A percentile compares a stretch with the other conserved stretches of the same genome.
Conservation (phyloP, 495 filamentous ascomycete species). For the Niebla homalea region DNA sequence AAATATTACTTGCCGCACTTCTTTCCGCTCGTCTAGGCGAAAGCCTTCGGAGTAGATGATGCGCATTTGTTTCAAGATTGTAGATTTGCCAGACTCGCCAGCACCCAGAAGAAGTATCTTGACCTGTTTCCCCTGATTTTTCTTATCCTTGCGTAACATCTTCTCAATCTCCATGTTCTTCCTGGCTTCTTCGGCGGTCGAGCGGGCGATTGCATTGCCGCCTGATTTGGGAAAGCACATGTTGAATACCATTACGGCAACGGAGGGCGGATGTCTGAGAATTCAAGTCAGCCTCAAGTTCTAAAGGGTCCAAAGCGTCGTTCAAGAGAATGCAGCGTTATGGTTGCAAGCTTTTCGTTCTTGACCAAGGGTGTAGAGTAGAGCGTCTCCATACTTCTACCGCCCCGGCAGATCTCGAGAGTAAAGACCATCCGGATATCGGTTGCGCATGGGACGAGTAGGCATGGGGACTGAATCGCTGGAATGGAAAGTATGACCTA, state of each 20-base stretch:
- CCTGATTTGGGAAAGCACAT: conserved; percentile 20
- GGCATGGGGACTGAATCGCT: too few species aligned
- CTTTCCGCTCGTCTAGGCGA: conserved; percentile 76
- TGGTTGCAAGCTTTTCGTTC: too few species aligned
- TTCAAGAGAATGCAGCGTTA: too few species aligned
- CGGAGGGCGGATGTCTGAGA: not conserved
- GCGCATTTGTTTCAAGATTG: conserved; percentile 98
- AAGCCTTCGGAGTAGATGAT: conserved; percentile 93
- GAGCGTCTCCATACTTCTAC: too few species aligned
- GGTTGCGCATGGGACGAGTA: too few species aligned
- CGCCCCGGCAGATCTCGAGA: too few species aligned
- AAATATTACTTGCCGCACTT: conserved; percentile 91
- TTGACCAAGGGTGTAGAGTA: too few species aligned
- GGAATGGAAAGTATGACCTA: too few species aligned
- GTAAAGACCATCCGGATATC: too few species aligned
- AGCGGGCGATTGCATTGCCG: conserved; percentile 14
- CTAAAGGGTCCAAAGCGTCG: too few species aligned
- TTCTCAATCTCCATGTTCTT: conserved; percentile 59
- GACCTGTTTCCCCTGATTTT: conserved; percentile 62
- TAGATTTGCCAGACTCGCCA: conserved; percentile 96
- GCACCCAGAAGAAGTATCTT: conserved; percentile 81
- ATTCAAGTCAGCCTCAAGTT: too few species aligned
- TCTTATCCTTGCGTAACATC: conserved; percentile 66
- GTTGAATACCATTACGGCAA: conserved; percentile 17
- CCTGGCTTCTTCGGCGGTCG: conserved; percentile 17